Evolutionary conservation across 495 filamentous ascomycete species (phyloP), one percentile per base, ranked within the genome.

Genomic region (Penicillium cosmopolitanum): DNA sequence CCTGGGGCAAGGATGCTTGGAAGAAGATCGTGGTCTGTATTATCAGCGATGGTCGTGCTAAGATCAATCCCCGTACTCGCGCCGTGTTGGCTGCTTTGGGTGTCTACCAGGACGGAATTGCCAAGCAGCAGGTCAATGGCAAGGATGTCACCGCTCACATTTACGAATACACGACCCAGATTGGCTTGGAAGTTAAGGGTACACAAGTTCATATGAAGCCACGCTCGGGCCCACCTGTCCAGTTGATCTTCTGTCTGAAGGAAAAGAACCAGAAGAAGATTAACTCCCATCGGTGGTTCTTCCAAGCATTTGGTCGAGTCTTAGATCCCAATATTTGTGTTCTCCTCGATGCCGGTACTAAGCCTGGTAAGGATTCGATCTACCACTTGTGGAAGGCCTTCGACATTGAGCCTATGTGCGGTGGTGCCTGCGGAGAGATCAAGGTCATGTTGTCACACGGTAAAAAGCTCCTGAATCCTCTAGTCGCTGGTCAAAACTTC

Each of bases 241-340:
- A 99, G 75, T 89, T 99, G 84, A 86, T 99, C 0, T 99, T 99
- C 81, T 99, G 96, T 70, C 73, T 99, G 62, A 99, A 99, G 81
- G 96, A 99, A 73, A 96, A 97, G 82, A 99, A 99, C 69, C 93
- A 97, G 80, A 99, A 99, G 81, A 99, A 99, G 80, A 98, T 99
- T 83, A 99, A 99, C 70, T 97, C 94, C 2, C 96, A 99, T 70
- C 80, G 96, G 65, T 99, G 96, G 96, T 97, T 98, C 79, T 98
- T 99, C 85, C 89, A 97, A 68, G 96, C 94, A 1, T 99, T 99
- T 73, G 96, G 96, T 51, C 84, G 85, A 42, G 90, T 98, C 10
- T 77, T 99, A 18, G 87, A 99, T 47, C 96, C 96, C 11, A 98
- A 97, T 64, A 94, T 98, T 56, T 98, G 96, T 68, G 92, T 97